Percentiles rank a stretch among this genome's conserved stretches.
These are phyloP conservation scores for Smallanthus sonchifolius DNA, from an alignment of 129 eudicot species.

Conservation along the genomic window DNA sequence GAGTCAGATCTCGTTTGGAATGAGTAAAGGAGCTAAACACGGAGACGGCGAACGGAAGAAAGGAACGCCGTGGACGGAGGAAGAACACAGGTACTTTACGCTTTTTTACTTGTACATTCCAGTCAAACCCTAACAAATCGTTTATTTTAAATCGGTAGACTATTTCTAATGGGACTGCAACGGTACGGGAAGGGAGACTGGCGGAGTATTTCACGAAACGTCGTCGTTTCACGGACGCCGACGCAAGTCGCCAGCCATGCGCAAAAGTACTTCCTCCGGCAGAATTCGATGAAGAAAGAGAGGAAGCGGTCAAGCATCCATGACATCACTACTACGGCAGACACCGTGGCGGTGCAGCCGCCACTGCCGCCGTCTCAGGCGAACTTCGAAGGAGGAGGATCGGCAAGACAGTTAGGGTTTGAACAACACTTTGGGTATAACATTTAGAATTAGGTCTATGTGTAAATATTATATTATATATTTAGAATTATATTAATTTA, in stretches of 20 bases:
- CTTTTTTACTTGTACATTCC: conserved; percentile 14
- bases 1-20: conserved; percentile 72
- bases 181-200: conserved; percentile 68
- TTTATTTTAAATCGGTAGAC: conserved; percentile 7
- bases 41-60: conserved; percentile 81
- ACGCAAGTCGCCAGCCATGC: conserved; percentile 82
- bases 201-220: conserved; percentile 76
- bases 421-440: conserved; percentile 32
- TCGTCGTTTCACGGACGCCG: conserved; percentile 63
- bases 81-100: conserved; percentile 68
- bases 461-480: conserved; percentile 11
- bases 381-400: conserved; percentile 30
- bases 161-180: conserved; percentile 53
- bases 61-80: conserved; percentile 96
- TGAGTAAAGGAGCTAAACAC: conserved; percentile 20
- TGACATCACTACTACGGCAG: conserved; percentile 54
- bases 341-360: conserved; percentile 39
- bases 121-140: neutral
- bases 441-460: conserved; percentile 14
- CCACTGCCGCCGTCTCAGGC: conserved; percentile 6
- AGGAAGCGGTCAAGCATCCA: conserved; percentile 71
- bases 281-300: conserved; percentile 59
- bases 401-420: conserved; percentile 27
- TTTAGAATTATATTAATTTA: neutral
- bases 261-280: conserved; percentile 64